Evolutionary conservation across 495 filamentous ascomycete genomes (phyloP).

Genomic region (Recurvomyces mirabilis): DNA sequence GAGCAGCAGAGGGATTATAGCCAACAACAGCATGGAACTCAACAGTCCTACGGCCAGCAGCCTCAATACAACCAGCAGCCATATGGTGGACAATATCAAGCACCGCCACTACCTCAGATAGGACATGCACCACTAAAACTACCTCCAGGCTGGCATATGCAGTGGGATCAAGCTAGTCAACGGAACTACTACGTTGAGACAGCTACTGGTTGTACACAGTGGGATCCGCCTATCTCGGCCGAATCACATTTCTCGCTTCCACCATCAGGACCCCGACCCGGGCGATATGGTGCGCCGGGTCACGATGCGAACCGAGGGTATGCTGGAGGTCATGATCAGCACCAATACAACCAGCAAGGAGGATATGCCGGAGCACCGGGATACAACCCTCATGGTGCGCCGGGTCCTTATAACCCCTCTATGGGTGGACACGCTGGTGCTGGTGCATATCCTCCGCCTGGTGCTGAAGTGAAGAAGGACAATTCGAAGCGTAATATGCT

Average conservation of each 20-base stretch:
- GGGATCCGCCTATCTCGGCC: conserved; percentile 18
- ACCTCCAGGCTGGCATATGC: conserved; percentile 22
- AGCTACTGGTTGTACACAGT: conserved; percentile 24
- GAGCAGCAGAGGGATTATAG: neutral
- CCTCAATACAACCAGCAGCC: neutral
- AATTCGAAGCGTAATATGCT: neutral
- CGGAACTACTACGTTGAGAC: conserved; percentile 25
- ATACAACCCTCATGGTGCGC: neutral
- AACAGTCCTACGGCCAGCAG: neutral
- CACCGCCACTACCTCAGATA: conserved; percentile 3
- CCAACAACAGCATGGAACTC: neutral
- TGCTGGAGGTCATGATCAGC: conserved; percentile 11
- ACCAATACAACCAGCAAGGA: neutral
- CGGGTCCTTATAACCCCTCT: neutral
- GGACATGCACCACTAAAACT: conserved; percentile 11
- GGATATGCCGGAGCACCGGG: neutral
- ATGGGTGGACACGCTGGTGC: neutral
- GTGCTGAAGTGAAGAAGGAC: neutral
- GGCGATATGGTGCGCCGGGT: neutral
- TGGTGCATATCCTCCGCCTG: neutral
- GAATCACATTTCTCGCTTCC: neutral
- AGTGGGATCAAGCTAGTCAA: conserved; percentile 22
- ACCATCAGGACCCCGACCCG: neutral
- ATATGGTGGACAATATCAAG: conserved; percentile 1
- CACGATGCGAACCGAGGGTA: neutral